A percentile compares a stretch with the other conserved stretches of the same genome.
phyloP scores from a whole-genome alignment of 2,329 filamentous ascomycete species.

The Pseudopyrenochaeta lycopersici region DNA sequence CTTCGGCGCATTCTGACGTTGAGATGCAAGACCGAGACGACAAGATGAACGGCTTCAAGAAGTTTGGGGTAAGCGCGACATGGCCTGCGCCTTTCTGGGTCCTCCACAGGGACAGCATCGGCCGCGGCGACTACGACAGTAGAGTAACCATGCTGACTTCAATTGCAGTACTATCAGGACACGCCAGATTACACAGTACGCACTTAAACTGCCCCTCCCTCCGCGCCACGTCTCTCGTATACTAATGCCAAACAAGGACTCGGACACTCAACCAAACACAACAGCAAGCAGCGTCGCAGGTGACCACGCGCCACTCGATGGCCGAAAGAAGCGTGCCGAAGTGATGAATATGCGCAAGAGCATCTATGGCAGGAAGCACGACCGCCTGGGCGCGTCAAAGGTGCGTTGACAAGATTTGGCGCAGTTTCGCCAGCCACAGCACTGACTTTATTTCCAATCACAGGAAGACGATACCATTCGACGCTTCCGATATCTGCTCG shows the following conservation, averaged over 20 bases:
- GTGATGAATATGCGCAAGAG: constrained; percentile 89
- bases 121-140: constrained; percentile 1
- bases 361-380: constrained; percentile 94
- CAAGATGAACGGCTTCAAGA: constrained; percentile 44
- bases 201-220: not conserved
- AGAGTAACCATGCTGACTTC: constrained; percentile 34
- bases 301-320: constrained; percentile 72
- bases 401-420: constrained; percentile 57
- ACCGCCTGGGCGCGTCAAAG: constrained; percentile 90
- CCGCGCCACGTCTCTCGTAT: constrained; percentile 1
- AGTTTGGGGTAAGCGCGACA: constrained; percentile 41
- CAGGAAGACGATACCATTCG: constrained; percentile 95
- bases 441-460: constrained; percentile 16
- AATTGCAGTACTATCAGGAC: constrained; percentile 60
- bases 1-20: constrained; percentile 48
- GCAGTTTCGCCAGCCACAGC: not conserved
- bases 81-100: constrained; percentile 10
- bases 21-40: constrained; percentile 49
- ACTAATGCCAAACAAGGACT: constrained; percentile 60
- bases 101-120: constrained; percentile 1
- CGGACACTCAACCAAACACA: constrained; percentile 72
- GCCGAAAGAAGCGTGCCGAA: constrained; percentile 84
- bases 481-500: constrained; percentile 92
- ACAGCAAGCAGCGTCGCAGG: constrained; percentile 86
- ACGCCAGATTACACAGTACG: constrained; percentile 70